Conservation (phyloP, 345 rosid genomes). For the Kandelia obovata region DNA sequence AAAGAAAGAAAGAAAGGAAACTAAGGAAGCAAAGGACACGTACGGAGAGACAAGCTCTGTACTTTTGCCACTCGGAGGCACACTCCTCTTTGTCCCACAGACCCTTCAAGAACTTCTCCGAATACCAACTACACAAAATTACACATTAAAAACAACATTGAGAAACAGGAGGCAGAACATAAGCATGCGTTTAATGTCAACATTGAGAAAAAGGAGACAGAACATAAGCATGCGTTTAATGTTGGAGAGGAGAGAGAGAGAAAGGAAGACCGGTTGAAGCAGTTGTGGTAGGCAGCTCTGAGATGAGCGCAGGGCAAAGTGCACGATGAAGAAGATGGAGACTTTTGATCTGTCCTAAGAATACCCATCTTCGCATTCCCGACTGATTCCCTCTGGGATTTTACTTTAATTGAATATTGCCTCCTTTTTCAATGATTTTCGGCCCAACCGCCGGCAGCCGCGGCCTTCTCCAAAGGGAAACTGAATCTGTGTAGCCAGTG, state of each 20-base stretch:
- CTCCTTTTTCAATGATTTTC: too few species aligned
- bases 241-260: too few species aligned
- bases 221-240: constrained; percentile 1
- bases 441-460: too few species aligned
- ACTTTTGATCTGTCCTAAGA: neutral
- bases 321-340: constrained; percentile 31
- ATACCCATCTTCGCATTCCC: constrained; percentile 8
- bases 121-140: constrained; percentile 60
- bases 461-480: too few species aligned
- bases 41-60: constrained; percentile 82
- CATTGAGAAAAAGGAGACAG: neutral
- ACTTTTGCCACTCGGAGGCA: constrained; percentile 65
- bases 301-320: constrained; percentile 74
- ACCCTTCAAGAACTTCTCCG: constrained; percentile 80
- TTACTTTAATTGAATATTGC: too few species aligned
- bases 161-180: neutral
- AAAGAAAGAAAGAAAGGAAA: neutral
- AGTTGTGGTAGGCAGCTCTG: constrained; percentile 66
- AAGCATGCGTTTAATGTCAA: neutral
- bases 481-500: too few species aligned
- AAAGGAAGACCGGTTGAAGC: constrained; percentile 64
- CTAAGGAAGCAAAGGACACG: constrained; percentile 1
- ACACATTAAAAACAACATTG: neutral
- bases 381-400: too few species aligned
- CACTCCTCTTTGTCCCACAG: constrained; percentile 80